Percentiles rank a stretch among this genome's conserved stretches.
Evolutionary conservation across 2,329 filamentous ascomycete species (phyloP).

Genomic region (Colletotrichum sidae): DNA sequence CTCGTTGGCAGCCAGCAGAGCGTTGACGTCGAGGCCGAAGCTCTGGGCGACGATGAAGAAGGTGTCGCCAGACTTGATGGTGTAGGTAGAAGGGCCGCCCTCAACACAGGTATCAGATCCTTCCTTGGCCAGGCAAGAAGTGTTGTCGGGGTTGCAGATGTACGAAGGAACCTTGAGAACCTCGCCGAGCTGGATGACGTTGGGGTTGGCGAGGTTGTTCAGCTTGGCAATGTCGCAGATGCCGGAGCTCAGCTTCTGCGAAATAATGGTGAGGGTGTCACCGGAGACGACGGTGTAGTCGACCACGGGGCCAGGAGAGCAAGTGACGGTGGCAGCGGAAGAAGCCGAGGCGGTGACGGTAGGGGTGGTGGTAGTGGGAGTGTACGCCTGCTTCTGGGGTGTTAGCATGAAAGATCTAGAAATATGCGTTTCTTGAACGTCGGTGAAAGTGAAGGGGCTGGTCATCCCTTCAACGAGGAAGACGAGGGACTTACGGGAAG

Average conservation of each 20-base stretch:
- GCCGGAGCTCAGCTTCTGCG: constrained; percentile 19
- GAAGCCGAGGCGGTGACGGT: constrained; percentile 6
- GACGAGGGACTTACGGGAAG: constrained; percentile 15
- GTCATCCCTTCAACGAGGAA: neutral
- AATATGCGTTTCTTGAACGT: neutral
- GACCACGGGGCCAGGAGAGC: constrained; percentile 13
- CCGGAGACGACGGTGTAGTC: constrained; percentile 21
- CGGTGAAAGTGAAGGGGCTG: neutral
- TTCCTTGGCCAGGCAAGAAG: constrained; percentile 19
- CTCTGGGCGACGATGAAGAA: constrained; percentile 24
- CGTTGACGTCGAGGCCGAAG: constrained; percentile 12
- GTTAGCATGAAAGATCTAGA: constrained; percentile 4
- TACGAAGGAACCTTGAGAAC: constrained; percentile 20
- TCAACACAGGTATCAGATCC: constrained; percentile 13
- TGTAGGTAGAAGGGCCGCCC: constrained; percentile 5
- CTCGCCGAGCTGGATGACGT: constrained; percentile 1
- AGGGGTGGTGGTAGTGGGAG: neutral
- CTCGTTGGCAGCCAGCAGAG: constrained; percentile 19
- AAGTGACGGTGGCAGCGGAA: constrained; percentile 12
- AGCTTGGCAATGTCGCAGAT: constrained; percentile 29
- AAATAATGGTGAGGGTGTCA: constrained; percentile 30
- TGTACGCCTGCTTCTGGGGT: neutral
- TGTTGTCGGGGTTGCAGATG: constrained; percentile 32
- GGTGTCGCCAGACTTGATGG: constrained; percentile 16
- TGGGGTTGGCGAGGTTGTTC: constrained; percentile 23